A percentile compares a stretch with the other conserved stretches of the same genome.
Conservation (phyloP, 73 alveolate genomes). For the Paraurostyla sp. region DNA sequence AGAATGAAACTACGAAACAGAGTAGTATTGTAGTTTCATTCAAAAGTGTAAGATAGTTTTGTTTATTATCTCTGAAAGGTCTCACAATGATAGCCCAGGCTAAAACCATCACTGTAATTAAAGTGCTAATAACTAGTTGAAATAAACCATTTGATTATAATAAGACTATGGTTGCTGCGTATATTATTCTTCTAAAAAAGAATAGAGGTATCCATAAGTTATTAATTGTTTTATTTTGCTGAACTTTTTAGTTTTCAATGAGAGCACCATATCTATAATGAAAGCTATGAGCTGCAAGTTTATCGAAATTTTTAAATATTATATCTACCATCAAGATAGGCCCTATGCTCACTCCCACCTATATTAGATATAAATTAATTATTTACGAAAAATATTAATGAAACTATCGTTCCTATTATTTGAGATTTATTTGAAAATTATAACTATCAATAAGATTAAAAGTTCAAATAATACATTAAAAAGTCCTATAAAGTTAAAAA, state of each 20-base stretch:
- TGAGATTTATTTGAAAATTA: neutral
- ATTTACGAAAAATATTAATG: neutral
- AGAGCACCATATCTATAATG: neutral
- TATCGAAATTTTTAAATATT: neutral
- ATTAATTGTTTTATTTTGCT: neutral
- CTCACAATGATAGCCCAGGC: neutral
- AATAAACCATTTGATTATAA: neutral
- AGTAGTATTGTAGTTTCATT: neutral
- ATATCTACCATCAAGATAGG: neutral
- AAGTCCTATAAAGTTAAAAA: neutral
- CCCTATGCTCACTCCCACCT: neutral
- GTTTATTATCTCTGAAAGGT: neutral
- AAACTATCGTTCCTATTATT: neutral
- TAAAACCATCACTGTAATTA: neutral
- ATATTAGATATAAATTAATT: neutral
- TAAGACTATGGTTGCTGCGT: conserved; percentile 23
- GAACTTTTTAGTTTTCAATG: neutral
- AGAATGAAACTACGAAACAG: neutral
- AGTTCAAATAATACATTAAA: neutral
- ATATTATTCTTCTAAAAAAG: neutral
- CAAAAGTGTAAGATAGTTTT: neutral
- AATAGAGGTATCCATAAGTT: conserved; percentile 9
- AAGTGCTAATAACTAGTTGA: neutral
- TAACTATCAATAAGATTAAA: neutral
- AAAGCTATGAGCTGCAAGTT: neutral